Percentiles rank a stretch among this genome's conserved stretches.
Conservation (phyloP, 129 eudicot species). For the Silybum marianum region DNA sequence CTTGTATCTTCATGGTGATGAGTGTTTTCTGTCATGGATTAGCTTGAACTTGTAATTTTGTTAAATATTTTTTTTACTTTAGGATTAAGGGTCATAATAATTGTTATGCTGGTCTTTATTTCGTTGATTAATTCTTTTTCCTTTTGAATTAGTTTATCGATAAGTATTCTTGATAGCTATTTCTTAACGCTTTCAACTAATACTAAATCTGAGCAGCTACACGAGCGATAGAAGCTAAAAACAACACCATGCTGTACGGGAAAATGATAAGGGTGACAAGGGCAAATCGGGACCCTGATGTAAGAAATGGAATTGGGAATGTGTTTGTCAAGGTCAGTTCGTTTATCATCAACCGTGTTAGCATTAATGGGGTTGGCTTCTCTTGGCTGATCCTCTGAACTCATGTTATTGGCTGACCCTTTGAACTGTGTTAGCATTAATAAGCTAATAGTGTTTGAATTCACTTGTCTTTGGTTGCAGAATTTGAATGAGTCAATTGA, state of each 20-base stretch:
- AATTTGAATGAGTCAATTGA: conserved; percentile 71
- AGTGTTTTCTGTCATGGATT: not conserved
- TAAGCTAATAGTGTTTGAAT: not conserved
- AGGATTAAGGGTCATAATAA: not conserved
- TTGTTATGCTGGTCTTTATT: not conserved
- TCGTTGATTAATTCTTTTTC: not conserved
- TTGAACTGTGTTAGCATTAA: not conserved
- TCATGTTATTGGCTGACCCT: no score
- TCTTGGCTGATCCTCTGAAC: no score
- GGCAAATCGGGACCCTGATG: conserved; percentile 63
- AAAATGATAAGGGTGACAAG: conserved; percentile 62
- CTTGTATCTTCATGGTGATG: not conserved
- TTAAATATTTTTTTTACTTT: not conserved
- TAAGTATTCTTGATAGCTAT: not conserved
- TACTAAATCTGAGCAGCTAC: conserved; percentile 33
- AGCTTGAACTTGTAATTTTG: not conserved
- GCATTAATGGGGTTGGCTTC: not conserved
- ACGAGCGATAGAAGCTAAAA: conserved; percentile 57
- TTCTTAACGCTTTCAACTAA: not conserved
- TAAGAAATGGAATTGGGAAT: conserved; percentile 62
- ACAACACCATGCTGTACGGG: conserved; percentile 49
- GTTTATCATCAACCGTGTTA: not conserved
- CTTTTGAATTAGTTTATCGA: not conserved
- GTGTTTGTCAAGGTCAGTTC: conserved; percentile 60
- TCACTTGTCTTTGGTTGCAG: conserved; percentile 39